A percentile compares a stretch with the other conserved stretches of the same genome.
phyloP scores from a whole-genome alignment of 257 asterid genomes.

The Gynochthodes officinalis region DNA sequence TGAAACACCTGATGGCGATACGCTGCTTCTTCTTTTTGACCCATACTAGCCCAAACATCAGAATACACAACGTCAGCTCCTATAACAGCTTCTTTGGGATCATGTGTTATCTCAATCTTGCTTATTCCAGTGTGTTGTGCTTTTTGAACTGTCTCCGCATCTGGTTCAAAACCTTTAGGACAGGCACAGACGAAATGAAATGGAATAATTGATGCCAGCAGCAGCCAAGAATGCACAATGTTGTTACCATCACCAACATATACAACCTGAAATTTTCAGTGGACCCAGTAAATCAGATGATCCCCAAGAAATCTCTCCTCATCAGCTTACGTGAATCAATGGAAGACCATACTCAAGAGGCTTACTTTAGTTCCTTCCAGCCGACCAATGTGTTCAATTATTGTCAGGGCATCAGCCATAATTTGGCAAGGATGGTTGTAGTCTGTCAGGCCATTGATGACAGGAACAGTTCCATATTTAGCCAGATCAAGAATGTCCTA shows the following conservation, averaged over 20 bases:
- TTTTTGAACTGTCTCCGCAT: conserved; percentile 52
- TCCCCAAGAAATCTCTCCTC: too few species aligned
- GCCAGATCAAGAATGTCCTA: conserved; percentile 97
- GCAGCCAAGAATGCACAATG: conserved; percentile 91
- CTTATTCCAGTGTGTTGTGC: conserved; percentile 74
- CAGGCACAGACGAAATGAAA: conserved; percentile 94
- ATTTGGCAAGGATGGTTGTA: conserved; percentile 96
- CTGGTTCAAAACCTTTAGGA: conserved; percentile 88
- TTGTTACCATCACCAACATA: conserved; percentile 98
- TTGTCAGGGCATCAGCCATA: conserved; percentile 98
- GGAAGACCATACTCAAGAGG: conserved; percentile 4
- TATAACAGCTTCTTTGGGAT: conserved; percentile 82
- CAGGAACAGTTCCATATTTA: conserved; percentile 74
- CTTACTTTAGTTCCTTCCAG: conserved; percentile 88
- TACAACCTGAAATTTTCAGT: conserved; percentile 59
- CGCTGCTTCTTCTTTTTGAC: conserved; percentile 97
- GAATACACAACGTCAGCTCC: conserved; percentile 96
- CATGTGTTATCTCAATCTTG: conserved; percentile 76
- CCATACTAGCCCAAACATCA: conserved; percentile 99
- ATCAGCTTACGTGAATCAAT: background rate
- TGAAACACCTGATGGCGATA: conserved; percentile 75
- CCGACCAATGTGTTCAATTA: conserved; percentile 81
- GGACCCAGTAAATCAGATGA: background rate
- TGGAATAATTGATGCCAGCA: conserved; percentile 78
- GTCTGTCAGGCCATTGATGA: conserved; percentile 90